Base-by-base conservation (phyloP, 768 basidiomycete species). In the Termitomyces sp. region DNA sequence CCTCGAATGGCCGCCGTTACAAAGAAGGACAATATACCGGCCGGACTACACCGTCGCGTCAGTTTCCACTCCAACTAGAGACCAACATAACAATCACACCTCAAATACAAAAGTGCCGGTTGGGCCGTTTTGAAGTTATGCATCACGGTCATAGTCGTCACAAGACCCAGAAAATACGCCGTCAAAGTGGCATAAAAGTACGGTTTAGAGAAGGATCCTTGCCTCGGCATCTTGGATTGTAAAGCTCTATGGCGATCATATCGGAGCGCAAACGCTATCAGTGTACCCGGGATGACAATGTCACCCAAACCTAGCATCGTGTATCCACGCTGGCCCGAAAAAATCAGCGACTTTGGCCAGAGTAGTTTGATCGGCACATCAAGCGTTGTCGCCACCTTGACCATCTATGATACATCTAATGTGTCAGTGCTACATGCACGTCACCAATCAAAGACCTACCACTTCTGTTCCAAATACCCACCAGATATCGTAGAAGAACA, bases 271-370 rank as follows among this genome's bases (percentile, higher is more conserved):
- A 94, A 82, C 17, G 92, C 88, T 55, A 97, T 77, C 73, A 98
- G 91, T 40, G 82, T 78, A 29, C 83, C 82, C 14, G 83, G 83
- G 8, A 83, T 74, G n/a, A 84, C 80, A 46, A 96, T 85, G 71
- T 97, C 96, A 31, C 96, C 96, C 1, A 98, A 79, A 2, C 96
- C 96, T 36, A 98, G 87, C 87, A 98, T 89, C 36, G 93, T 89
- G 71, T 84, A 91, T 4, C 92, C 93, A 34, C 80, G 72, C 4
- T 72, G 78, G 5, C 74, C 70, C 5, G 79, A 73, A 65, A 87
- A 80, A 1, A 53, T 58, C 25, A 85, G 62, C 1, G 87, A 87
- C 69, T 91, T 93, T 0, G 92, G 87, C 86, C 89, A 94, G 42
- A 96, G 78, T 37, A 98, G 81, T 75, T 97, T 98, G 76, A 98